phyloP scores from a whole-genome alignment of 2,329 filamentous ascomycete species.

The Cordyceps cicadae region DNA sequence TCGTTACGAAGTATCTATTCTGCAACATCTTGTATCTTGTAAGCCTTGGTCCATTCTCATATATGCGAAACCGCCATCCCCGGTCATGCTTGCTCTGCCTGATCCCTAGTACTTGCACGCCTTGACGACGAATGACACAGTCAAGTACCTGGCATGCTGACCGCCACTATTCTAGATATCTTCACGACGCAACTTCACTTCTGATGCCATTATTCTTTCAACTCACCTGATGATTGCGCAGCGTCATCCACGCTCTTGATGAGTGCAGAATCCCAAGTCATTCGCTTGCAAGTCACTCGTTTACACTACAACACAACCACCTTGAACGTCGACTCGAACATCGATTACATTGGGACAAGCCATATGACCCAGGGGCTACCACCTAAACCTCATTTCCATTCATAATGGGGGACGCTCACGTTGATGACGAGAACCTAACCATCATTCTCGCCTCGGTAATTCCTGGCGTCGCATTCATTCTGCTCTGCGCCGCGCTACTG shows the following conservation, averaged over 20 bases:
- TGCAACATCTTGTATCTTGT: background rate
- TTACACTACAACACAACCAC: background rate
- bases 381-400: background rate
- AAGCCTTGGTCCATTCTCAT: background rate
- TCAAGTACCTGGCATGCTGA: background rate
- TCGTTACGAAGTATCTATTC: background rate
- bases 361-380: background rate
- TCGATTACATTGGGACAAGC: background rate
- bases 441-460: slow-evolving; percentile 46
- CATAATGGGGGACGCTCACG: slow-evolving; percentile 4
- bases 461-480: slow-evolving; percentile 32
- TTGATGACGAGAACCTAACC: slow-evolving; percentile 23
- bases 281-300: background rate
- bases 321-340: background rate
- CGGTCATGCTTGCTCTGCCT: background rate
- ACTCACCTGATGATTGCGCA: background rate
- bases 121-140: background rate
- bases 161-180: slow-evolving; percentile 2
- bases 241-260: background rate
- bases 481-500: slow-evolving; percentile 26
- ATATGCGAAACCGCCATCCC: background rate
- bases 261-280: background rate
- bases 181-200: background rate
- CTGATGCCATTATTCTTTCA: background rate
- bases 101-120: background rate